Conservation (phyloP, 1,139 yeast species). For the Geotrichum cucujoidarum region DNA sequence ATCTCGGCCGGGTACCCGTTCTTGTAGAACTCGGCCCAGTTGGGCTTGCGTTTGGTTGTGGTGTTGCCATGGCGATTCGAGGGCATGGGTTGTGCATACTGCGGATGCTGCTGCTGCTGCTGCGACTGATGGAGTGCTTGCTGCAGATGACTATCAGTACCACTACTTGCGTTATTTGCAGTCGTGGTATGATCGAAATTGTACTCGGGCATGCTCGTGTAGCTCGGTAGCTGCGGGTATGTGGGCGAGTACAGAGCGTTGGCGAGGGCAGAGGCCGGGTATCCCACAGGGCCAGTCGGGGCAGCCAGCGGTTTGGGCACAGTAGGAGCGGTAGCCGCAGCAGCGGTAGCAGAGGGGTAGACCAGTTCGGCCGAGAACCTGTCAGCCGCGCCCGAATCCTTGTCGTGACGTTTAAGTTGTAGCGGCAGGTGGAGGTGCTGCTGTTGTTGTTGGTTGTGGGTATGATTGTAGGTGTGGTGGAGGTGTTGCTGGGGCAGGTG, state of each 20-base stretch:
- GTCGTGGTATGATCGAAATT: too few relatives aligned
- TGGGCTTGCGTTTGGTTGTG: slow-evolving; percentile 17
- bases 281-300: too few relatives aligned
- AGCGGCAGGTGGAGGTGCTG: neutral
- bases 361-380: neutral
- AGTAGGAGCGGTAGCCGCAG: neutral
- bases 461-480: neutral
- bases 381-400: neutral
- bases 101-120: neutral
- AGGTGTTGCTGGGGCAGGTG: neutral
- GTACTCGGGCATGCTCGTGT: too few relatives aligned
- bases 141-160: too few relatives aligned
- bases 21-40: slow-evolving; percentile 35
- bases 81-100: neutral
- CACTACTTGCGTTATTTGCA: too few relatives aligned
- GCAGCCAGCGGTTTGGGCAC: neutral
- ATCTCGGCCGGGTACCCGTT: slow-evolving; percentile 36
- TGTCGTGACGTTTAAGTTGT: neutral
- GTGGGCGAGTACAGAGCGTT: too few relatives aligned
- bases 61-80: slow-evolving; percentile 4
- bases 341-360: neutral
- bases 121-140: neutral
- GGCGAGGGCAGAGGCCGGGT: neutral
- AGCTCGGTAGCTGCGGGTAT: neutral
- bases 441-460: neutral